phyloP scores from a whole-genome alignment of 352 stramenopile genomes.

The Blastocystis sp. region DNA sequence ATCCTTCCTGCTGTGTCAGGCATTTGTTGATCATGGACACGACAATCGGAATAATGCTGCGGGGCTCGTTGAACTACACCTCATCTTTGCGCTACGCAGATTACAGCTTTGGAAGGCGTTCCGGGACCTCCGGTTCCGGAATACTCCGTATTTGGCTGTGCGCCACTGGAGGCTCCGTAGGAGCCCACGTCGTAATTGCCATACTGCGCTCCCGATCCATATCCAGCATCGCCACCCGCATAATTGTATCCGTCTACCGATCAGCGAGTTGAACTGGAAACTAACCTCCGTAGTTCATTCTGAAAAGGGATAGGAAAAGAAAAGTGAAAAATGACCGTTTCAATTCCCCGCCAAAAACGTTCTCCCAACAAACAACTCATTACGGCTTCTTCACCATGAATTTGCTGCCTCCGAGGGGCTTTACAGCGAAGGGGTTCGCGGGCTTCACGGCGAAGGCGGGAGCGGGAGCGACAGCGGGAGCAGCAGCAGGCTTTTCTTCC shows the following conservation, averaged over 20 bases:
- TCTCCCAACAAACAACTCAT: not conserved
- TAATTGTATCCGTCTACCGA: conserved; percentile 13
- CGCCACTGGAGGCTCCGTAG: not conserved
- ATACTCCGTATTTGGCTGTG: not conserved
- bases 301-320: not conserved
- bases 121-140: not conserved
- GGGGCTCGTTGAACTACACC: not conserved
- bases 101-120: not conserved
- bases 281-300: not conserved
- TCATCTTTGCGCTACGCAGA: not conserved
- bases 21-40: conserved; percentile 9
- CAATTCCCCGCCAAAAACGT: not conserved
- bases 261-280: not conserved
- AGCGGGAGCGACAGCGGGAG: not conserved
- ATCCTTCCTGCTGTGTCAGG: not conserved
- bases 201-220: not conserved
- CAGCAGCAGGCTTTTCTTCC: not conserved
- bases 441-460: not conserved
- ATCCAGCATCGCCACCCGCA: not conserved
- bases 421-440: conserved; percentile 20
- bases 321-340: not conserved
- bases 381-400: conserved; percentile 17
- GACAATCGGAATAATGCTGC: conserved; percentile 27
- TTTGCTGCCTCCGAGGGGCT: not conserved
- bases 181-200: not conserved